Evolutionary conservation across 768 basidiomycete species (phyloP).

Genomic region (Termitomyces sp.): DNA sequence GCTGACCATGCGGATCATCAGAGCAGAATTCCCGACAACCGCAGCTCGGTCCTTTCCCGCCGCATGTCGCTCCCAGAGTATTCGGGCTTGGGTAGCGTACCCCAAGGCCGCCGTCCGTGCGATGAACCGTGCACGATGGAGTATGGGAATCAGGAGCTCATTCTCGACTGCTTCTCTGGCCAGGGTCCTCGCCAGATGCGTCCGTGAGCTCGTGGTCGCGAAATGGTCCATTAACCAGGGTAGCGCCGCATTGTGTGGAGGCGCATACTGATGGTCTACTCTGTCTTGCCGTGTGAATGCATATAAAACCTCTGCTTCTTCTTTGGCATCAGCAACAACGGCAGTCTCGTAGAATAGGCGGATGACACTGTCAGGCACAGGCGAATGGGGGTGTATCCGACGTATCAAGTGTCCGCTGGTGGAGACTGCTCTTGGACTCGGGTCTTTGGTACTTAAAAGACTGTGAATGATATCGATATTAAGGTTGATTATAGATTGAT

Average conservation of each 20-base stretch:
- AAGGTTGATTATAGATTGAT: conserved; percentile 29
- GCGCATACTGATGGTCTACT: conserved; percentile 42
- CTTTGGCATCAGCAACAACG: conserved; percentile 20
- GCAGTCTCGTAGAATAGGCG: conserved; percentile 46
- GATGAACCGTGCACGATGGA: conserved; percentile 50
- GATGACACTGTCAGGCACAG: conserved; percentile 42
- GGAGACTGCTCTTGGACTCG: conserved; percentile 32
- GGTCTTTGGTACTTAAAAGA: conserved; percentile 29
- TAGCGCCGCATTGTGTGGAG: conserved; percentile 44
- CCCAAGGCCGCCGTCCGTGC: conserved; percentile 41
- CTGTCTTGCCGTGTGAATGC: conserved; percentile 34
- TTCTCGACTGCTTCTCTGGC: conserved; percentile 45
- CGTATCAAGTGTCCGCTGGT: conserved; percentile 41
- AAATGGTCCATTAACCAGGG: conserved; percentile 55
- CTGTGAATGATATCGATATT: conserved; percentile 42
- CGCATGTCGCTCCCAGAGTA: conserved; percentile 57
- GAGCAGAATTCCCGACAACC: conserved; percentile 41
- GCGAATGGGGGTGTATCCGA: conserved; percentile 29
- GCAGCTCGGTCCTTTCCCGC: conserved; percentile 34
- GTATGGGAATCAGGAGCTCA: conserved; percentile 37
- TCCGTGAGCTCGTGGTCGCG: conserved; percentile 30
- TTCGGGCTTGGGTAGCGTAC: conserved; percentile 43
- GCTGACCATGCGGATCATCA: conserved; percentile 50
- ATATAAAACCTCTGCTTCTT: conserved; percentile 46
- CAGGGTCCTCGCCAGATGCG: conserved; percentile 46